These are phyloP conservation scores for Setaria italica DNA, from an alignment of 202 grass and related monocot species.

Conservation along the genomic window DNA sequence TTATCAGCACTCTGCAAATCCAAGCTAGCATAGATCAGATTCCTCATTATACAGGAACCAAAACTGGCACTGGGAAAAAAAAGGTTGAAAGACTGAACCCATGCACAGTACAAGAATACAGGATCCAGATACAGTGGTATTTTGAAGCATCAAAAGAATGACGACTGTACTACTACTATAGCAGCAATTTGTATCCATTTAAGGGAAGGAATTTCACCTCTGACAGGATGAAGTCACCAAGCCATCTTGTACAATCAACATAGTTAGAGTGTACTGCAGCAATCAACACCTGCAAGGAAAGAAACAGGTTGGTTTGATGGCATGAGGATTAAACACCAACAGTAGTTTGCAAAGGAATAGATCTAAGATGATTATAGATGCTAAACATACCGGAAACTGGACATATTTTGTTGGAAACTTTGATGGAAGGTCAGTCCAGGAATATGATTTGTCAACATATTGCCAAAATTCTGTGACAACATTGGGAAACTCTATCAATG, in stretches of 20 bases:
- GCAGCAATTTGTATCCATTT: conserved; percentile 29
- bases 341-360: conserved; percentile 27
- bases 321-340: conserved; percentile 22
- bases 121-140: background rate
- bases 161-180: background rate
- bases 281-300: conserved; percentile 73
- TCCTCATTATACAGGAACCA: conserved; percentile 33
- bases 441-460: conserved; percentile 97
- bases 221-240: conserved; percentile 93
- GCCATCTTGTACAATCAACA: conserved; percentile 96
- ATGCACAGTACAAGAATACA: conserved; percentile 18
- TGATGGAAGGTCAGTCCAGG: conserved; percentile 96
- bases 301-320: conserved; percentile 23
- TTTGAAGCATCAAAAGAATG: background rate
- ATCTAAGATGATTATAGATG: background rate
- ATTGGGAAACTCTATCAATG: conserved; percentile 36
- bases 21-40: conserved; percentile 38
- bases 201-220: conserved; percentile 60
- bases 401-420: conserved; percentile 99
- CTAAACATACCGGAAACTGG: conserved; percentile 77
- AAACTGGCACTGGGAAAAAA: background rate
- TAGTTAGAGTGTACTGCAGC: conserved; percentile 88
- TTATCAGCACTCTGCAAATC: conserved; percentile 93
- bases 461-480: conserved; percentile 84
- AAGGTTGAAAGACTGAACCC: conserved; percentile 1